Conservation (phyloP, 495 filamentous ascomycete genomes). For the Tuber brumale region DNA sequence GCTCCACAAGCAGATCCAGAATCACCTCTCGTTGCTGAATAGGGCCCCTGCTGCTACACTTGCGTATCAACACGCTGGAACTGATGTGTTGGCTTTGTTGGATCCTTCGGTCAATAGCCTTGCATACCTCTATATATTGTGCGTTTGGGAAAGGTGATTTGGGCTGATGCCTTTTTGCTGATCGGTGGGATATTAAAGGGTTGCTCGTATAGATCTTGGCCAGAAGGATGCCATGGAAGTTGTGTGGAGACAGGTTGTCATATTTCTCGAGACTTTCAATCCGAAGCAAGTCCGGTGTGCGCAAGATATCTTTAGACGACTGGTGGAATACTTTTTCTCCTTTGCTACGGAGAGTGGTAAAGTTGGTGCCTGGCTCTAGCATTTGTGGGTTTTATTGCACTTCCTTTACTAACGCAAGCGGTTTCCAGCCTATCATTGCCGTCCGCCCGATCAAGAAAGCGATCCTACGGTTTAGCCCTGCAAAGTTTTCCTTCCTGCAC, state of each 20-base stretch:
- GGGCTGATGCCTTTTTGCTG: conserved; percentile 11
- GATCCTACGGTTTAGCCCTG: conserved; percentile 38
- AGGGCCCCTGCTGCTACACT: conserved; percentile 34
- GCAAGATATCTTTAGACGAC: conserved; percentile 37
- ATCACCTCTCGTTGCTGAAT: conserved; percentile 34
- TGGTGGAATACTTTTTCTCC: conserved; percentile 38
- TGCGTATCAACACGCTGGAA: conserved; percentile 33
- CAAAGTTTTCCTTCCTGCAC: conserved; percentile 40
- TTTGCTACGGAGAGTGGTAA: conserved; percentile 33
- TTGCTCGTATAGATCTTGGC: conserved; percentile 35
- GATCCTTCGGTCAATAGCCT: conserved; percentile 37
- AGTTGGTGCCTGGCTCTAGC: conserved; percentile 21
- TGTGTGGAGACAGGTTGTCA: conserved; percentile 29
- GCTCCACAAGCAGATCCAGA: conserved; percentile 32
- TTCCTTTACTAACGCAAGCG: conserved; percentile 7
- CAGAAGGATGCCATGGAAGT: conserved; percentile 31
- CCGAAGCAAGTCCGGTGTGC: conserved; percentile 34
- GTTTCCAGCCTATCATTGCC: conserved; percentile 34
- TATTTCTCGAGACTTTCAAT: conserved; percentile 37
- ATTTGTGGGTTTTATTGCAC: neutral
- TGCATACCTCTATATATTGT: conserved; percentile 41
- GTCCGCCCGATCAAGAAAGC: conserved; percentile 40
- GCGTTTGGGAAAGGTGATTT: conserved; percentile 6
- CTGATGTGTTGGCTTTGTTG: conserved; percentile 35
- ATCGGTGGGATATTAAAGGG: conserved; percentile 16